Evolutionary conservation across 768 basidiomycete species (phyloP).

Genomic region (Punctularia strigosozonata): DNA sequence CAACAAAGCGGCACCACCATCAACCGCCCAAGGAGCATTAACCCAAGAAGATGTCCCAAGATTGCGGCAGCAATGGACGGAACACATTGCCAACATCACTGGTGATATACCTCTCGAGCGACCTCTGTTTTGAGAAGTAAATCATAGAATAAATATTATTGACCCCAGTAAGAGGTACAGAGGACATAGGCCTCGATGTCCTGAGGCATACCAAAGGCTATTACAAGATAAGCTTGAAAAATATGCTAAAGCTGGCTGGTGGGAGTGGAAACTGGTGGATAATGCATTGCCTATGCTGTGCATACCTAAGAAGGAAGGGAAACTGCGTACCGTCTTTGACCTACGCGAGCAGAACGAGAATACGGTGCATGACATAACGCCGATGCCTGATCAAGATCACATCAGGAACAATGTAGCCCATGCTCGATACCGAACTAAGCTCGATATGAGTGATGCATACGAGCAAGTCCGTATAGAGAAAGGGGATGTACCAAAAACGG

Average conservation of each 20-base stretch:
- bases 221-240: slow-evolving; percentile 20
- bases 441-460: slow-evolving; percentile 30
- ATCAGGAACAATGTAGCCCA: slow-evolving; percentile 22
- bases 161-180: slow-evolving; percentile 20
- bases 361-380: slow-evolving; percentile 4
- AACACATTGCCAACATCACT: slow-evolving; percentile 15
- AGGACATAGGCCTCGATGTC: slow-evolving; percentile 21
- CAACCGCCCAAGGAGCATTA: neutral
- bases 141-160: slow-evolving; percentile 28
- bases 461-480: slow-evolving; percentile 25
- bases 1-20: too few relatives aligned
- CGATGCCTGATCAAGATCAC: slow-evolving; percentile 28
- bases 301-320: neutral
- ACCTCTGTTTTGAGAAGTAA: slow-evolving; percentile 27
- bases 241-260: slow-evolving; percentile 25
- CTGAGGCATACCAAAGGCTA: slow-evolving; percentile 15
- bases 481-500: slow-evolving; percentile 19
- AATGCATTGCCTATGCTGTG: slow-evolving; percentile 11
- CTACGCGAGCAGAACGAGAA: neutral
- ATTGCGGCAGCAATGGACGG: slow-evolving; percentile 8
- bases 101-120: slow-evolving; percentile 11
- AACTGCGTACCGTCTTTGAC: neutral
- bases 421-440: slow-evolving; percentile 23
- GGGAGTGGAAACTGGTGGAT: slow-evolving; percentile 9
- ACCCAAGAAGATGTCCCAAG: neutral